Evolutionary conservation across 139 green algal genomes (phyloP), one percentile per base, ranked within the genome.

Genomic region (Volvox reticuliferus): DNA sequence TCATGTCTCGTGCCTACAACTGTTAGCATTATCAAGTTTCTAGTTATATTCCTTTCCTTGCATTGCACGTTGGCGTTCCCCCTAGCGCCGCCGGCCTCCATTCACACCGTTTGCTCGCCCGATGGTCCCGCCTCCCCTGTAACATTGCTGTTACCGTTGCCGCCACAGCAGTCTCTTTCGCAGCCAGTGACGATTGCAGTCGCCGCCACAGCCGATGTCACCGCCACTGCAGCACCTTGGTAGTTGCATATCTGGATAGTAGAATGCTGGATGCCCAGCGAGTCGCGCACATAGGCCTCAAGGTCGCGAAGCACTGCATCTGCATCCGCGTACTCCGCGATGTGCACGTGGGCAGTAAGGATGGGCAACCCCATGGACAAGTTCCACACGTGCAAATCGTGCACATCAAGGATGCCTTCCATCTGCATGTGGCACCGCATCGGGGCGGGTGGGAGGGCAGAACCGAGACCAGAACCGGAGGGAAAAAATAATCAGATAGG

Each of bases 351-450:
- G 0, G 96, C 96, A 22, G 93, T 96, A 30, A 98, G 91, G 67
- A 99, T 94, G 16, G 96, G 94, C 75, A 97, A 93, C 73, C 95
- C 95, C 28, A 96, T 95, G 16, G 94, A 98, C 33, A 99, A 94
- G 81, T 91, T 93, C 98, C 98, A 99, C 28, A 99, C 94, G 92
- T 99, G 98, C 79, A 99, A 93, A 93, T 99, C 98, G 89, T 98
- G 95, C 20, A 99, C 95, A n/a, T 96, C 93, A 61, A 91, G 78
- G 63, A 99, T 95, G 36, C 96, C 97, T 0, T 95, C 76, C 50
- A 99, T 90, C 91, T 94, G 95, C 78, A 55, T 26, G 44, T 44
- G 24, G 28, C 28, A 9, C 6, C 32, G 19, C 16, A 33, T 33
- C 2, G 13, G 24, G 24, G 26, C 2, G 73, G 73, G 28, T 35